phyloP scores from a whole-genome alignment of 208 protist species.

The Leishmania tarentolae region DNA sequence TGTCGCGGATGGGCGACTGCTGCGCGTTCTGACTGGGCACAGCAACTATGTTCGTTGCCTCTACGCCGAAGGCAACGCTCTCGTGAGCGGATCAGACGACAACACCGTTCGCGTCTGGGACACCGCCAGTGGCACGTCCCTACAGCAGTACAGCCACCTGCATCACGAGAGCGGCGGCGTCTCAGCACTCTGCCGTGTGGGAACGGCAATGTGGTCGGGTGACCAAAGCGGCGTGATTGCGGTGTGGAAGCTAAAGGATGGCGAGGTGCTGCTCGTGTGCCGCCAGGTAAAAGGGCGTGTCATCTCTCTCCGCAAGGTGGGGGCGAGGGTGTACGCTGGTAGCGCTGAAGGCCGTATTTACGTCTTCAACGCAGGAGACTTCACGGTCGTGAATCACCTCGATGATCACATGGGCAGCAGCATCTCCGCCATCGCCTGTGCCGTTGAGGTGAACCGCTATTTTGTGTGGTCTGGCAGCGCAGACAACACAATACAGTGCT shows the following conservation, averaged over 20 bases:
- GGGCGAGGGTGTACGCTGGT: conserved; percentile 60
- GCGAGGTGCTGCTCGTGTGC: conserved; percentile 37
- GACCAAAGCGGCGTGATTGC: conserved; percentile 65
- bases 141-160: conserved; percentile 55
- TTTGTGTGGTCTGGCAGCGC: conserved; percentile 71
- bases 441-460: conserved; percentile 72
- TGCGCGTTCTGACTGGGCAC: conserved; percentile 78
- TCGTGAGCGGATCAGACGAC: conserved; percentile 86
- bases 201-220: conserved; percentile 87
- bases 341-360: conserved; percentile 54
- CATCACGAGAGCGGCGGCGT: conserved; percentile 67
- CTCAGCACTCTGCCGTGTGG: conserved; percentile 78
- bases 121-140: conserved; percentile 36
- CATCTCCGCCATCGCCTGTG: conserved; percentile 51
- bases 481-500: conserved; percentile 78
- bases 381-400: conserved; percentile 44
- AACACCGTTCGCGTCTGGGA: conserved; percentile 84
- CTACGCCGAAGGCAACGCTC: conserved; percentile 70
- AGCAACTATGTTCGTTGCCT: conserved; percentile 87
- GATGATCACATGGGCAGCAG: conserved; percentile 47
- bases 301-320: conserved; percentile 54
- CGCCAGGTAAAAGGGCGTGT: conserved; percentile 50
- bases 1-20: conserved; percentile 48
- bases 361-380: conserved; percentile 62
- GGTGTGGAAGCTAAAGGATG: conserved; percentile 69